These are phyloP conservation scores for Basipetospora chlamydospora DNA, from an alignment of 2,329 filamentous ascomycete species.

Conservation along the genomic window DNA sequence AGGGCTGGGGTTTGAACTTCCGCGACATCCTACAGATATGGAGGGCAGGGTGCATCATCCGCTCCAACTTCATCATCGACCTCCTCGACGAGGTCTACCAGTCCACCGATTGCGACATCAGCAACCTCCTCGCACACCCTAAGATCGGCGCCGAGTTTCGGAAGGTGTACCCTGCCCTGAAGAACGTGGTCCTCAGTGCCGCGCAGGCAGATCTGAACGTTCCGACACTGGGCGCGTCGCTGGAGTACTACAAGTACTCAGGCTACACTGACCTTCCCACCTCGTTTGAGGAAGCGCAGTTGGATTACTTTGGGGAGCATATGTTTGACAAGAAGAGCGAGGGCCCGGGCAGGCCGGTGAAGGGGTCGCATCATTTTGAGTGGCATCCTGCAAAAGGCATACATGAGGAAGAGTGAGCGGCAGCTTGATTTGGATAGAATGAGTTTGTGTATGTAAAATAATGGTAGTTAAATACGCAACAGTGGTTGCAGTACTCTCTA, in stretches of 20 bases:
- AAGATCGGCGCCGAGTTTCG: constrained; percentile 38
- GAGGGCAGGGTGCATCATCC: constrained; percentile 58
- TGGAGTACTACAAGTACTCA: constrained; percentile 55
- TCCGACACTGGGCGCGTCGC: constrained; percentile 42
- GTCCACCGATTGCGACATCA: constrained; percentile 20
- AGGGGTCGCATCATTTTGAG: constrained; percentile 48
- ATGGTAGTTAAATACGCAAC: too few relatives aligned
- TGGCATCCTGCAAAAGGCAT: constrained; percentile 30
- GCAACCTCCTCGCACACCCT: constrained; percentile 25
- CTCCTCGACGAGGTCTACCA: constrained; percentile 34
- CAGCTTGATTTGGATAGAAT: too few relatives aligned
- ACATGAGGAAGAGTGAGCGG: background rate
- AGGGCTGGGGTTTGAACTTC: constrained; percentile 45
- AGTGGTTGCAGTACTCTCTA: too few relatives aligned
- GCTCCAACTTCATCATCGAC: constrained; percentile 48
- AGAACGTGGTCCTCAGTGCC: constrained; percentile 38
- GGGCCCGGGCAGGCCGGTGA: constrained; percentile 32
- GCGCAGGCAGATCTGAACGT: constrained; percentile 43
- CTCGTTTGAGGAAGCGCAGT: constrained; percentile 54
- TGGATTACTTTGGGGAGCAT: constrained; percentile 58
- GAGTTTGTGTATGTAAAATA: too few relatives aligned
- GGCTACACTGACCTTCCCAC: constrained; percentile 47
- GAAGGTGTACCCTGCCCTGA: constrained; percentile 33
- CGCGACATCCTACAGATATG: constrained; percentile 43
- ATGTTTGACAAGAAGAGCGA: constrained; percentile 47